Base-by-base conservation (phyloP, 2,329 filamentous ascomycete species). In the Graphilbum ipis-grandicollis region DNA sequence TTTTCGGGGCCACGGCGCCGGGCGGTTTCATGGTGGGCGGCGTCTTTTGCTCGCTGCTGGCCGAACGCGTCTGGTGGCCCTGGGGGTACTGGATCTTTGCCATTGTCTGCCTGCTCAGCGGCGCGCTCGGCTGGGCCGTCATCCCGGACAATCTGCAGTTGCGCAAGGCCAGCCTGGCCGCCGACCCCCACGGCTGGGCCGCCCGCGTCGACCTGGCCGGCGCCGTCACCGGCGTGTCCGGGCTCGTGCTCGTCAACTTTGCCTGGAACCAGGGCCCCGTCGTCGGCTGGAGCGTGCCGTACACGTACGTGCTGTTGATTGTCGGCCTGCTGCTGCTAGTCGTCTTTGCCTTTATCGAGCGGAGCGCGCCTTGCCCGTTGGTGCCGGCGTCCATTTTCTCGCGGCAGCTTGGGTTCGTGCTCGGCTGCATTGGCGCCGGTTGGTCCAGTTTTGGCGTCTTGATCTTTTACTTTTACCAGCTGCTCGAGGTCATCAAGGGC, bases 1-100 rank as follows among this genome's bases (percentile, higher is more conserved):
- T 65, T 4, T 65, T 67, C 26, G 61, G 58, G 2, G 62, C 61
- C 1, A 55, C 56, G 1, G 59, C 62, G 0, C 66, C 65, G 0
- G 44, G 62, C 5, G 65, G 65, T 2, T 61, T 55, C 4, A 52
- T 56, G n/a, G 36, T 60, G 8, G 62, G 62, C 1, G 53, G 54
- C 2, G 37, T 60, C 2, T 51, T 66, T 21, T 47, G 56, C 0
- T 56, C 56, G 0, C 41, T 62, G 1, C 58, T 63, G 35, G 43
- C 56, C 19, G 42, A 57, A 36, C 45, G 47, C 1, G 47, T 44
- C 0, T 44, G 51, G 23, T 62, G 57, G 53, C 56, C 53, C 37
- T 63, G 56, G 57, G 45, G 59, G 14, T 62, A 62, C 32, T 43
- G 41, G 41, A 32, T 25, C 34, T 21, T 33, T 26, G 35, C 31